phyloP scores from a whole-genome alignment of 140 eudicot species.

The Oenanthe javanica region DNA sequence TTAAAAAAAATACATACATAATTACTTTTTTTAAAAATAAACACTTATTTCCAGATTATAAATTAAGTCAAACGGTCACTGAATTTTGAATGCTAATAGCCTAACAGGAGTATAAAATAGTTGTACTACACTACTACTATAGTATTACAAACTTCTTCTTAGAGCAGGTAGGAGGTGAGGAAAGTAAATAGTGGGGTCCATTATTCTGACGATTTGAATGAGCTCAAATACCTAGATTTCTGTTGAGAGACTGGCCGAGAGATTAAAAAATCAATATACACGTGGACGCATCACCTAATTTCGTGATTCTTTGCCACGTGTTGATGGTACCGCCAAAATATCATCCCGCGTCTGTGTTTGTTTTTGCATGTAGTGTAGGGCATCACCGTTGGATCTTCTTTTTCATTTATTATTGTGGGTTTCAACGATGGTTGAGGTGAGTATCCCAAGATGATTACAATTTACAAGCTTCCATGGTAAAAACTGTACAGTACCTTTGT shows the following conservation, averaged over 20 bases:
- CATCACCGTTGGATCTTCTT: background rate
- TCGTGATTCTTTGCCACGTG: background rate
- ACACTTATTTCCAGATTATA: too few species aligned
- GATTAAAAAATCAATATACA: background rate
- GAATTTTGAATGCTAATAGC: too few species aligned
- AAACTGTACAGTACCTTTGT: too few species aligned
- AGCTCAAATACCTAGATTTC: slow-evolving; percentile 14
- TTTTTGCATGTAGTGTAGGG: background rate
- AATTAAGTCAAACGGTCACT: too few species aligned
- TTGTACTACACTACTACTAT: too few species aligned
- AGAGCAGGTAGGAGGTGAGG: background rate
- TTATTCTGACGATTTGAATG: background rate
- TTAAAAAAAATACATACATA: too few species aligned
- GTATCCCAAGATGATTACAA: background rate
- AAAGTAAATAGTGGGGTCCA: background rate
- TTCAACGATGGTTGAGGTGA: background rate
- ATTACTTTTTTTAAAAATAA: too few species aligned
- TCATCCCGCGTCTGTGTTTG: background rate
- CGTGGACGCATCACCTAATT: slow-evolving; percentile 7
- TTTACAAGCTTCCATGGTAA: background rate
- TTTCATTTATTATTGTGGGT: too few species aligned
- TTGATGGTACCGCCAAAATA: background rate
- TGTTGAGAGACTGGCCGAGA: slow-evolving; percentile 8
- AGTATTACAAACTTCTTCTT: too few species aligned
- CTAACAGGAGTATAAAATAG: too few species aligned